phyloP scores from a whole-genome alignment of 371 early-diverging fungal genomes.

The Rhizopus delemar region DNA sequence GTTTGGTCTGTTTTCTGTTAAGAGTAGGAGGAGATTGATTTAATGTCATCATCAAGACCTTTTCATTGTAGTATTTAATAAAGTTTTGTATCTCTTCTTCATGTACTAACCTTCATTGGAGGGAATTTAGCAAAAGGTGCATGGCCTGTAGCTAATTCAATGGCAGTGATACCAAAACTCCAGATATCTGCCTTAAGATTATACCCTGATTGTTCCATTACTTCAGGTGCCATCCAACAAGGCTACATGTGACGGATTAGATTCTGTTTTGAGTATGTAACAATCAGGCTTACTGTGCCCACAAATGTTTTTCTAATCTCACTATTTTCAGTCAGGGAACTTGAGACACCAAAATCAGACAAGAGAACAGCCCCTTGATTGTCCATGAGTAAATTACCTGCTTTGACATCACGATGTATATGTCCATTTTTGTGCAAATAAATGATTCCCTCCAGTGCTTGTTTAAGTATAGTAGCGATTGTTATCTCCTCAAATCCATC shows the following conservation, averaged over 20 bases:
- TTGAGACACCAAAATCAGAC: conserved; percentile 89
- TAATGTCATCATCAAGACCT: conserved; percentile 88
- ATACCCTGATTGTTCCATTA: conserved; percentile 77
- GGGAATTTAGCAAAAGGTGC: conserved; percentile 91
- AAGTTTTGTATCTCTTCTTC: not conserved
- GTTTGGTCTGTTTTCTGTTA: conserved; percentile 71
- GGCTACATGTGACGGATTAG: conserved; percentile 35
- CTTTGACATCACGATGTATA: conserved; percentile 92
- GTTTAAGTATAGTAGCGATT: conserved; percentile 84
- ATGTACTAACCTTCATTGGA: conserved; percentile 68
- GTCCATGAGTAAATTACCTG: conserved; percentile 84
- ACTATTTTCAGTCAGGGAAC: conserved; percentile 73
- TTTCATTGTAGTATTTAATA: not conserved
- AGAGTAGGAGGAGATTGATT: conserved; percentile 88
- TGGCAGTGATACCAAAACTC: conserved; percentile 88
- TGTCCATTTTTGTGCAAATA: conserved; percentile 86
- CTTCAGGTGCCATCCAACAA: conserved; percentile 90
- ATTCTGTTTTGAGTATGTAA: not conserved
- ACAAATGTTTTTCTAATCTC: conserved; percentile 80
- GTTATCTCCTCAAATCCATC: conserved; percentile 81
- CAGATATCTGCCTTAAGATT: conserved; percentile 91
- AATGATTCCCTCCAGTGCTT: conserved; percentile 81
- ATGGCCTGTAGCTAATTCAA: conserved; percentile 88
- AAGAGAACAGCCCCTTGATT: conserved; percentile 78
- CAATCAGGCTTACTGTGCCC: conserved; percentile 25